Conservation (phyloP, 176 grass and related monocot genomes). For the Carex scoparia region DNA sequence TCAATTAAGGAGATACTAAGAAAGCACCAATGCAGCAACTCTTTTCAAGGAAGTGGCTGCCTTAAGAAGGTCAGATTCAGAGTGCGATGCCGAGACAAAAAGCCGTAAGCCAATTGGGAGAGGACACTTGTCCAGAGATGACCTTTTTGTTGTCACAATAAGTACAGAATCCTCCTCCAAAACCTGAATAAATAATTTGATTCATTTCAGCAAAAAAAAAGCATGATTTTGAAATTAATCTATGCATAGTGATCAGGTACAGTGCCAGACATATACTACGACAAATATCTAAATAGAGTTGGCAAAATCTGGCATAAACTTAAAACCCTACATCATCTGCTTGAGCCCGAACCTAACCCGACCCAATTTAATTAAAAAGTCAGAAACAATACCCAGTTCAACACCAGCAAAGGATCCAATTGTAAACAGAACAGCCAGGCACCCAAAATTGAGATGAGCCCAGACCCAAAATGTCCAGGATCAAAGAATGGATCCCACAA, state of each 20-base stretch:
- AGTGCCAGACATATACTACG: background rate
- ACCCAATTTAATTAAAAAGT: background rate
- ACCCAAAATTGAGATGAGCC: background rate
- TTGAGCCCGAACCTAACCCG: background rate
- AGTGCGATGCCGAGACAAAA: constrained; percentile 65
- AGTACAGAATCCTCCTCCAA: constrained; percentile 89
- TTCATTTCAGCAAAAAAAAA: background rate
- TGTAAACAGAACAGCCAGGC: background rate
- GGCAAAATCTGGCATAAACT: background rate
- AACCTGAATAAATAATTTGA: constrained; percentile 32
- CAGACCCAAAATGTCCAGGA: background rate
- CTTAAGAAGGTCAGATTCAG: constrained; percentile 56
- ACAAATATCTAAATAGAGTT: background rate
- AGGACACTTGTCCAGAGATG: constrained; percentile 65
- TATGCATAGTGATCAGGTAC: background rate
- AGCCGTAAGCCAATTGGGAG: constrained; percentile 72
- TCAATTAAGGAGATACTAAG: constrained; percentile 31
- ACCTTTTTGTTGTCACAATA: constrained; percentile 66
- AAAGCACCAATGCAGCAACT: constrained; percentile 56
- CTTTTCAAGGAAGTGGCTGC: constrained; percentile 57
- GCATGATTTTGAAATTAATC: constrained; percentile 2
- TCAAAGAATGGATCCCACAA: background rate
- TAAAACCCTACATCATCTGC: background rate
- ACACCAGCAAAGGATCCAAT: background rate
- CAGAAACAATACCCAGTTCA: background rate